Base-by-base conservation (phyloP, 306 rosid genomes). In the Trifolium subterraneum region DNA sequence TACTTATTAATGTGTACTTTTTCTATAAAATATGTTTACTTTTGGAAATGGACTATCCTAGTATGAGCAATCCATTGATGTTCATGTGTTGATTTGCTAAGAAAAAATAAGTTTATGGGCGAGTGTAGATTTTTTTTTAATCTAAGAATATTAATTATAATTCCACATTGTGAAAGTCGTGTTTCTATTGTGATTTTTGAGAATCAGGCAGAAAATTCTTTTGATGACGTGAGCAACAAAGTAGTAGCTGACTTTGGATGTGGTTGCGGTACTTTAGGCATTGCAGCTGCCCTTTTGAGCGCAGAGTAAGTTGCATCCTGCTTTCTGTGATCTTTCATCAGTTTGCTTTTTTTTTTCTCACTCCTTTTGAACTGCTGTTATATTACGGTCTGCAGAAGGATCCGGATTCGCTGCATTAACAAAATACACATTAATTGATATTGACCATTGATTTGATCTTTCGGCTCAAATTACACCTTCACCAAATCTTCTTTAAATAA, bases 181-280 rank as follows among this genome's bases (percentile, higher is more conserved):
- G 18, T 70, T 77, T 81, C 70, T 66, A 36, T 70, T 78, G 19
- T 48, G 35, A 44, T 68, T 48, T 25, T 15, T 19, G 76, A 20
- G 35, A 60, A 72, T 73, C 88, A 92, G 99, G 99, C 99, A 14
- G 99, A 92, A 85, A 90, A 88, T 80, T 92, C 99, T 62, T 94
- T 86, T 80, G 99, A 73, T 50, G 99, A 94, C 75, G 92, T 94
- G 78, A 86, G 84, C 73, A 63, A 78, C 82, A 90, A 92, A 81
- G 87, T 94, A 48, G 99, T 94, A 78, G 97, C 96, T 72, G 99
- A 94, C 82, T 87, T 94, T 74, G 99, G 99, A 47, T 94, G 97
- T 63, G 99, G 96, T 58, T 92, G 99, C 54, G 99, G 93, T 52
- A 88, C 98, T 6, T 84, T 94, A 81, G 92, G 97, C 70, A 82